phyloP scores from a whole-genome alignment of 352 stramenopile species.

The Phytophthora pisi region DNA sequence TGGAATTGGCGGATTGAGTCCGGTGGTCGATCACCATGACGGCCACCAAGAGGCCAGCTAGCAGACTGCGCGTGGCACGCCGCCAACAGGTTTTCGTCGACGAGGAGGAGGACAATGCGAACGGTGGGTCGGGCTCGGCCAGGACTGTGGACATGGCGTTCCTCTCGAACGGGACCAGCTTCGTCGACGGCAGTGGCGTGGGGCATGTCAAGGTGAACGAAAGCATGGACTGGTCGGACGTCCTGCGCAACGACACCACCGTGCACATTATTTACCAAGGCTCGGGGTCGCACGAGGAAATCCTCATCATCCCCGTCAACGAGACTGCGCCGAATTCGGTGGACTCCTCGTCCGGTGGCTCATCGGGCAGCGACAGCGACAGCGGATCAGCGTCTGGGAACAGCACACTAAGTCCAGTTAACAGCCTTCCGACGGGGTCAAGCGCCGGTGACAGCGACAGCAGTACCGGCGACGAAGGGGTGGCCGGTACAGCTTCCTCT shows the following conservation, averaged over 20 bases:
- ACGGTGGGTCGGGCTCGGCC: constrained; percentile 8
- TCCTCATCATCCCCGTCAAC: constrained; percentile 41
- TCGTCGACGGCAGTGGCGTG: constrained; percentile 29
- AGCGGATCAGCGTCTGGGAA: constrained; percentile 23
- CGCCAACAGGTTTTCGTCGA: constrained; percentile 17
- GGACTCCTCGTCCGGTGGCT: constrained; percentile 19
- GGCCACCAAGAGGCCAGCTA: background rate
- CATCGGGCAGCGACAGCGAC: constrained; percentile 10
- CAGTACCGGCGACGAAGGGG: constrained; percentile 6
- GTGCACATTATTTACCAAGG: constrained; percentile 52
- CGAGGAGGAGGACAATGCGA: constrained; percentile 3
- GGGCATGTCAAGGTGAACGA: constrained; percentile 43
- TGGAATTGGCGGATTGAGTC: constrained; percentile 10
- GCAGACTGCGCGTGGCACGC: constrained; percentile 1
- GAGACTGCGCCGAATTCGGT: constrained; percentile 14
- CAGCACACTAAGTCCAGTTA: constrained; percentile 17
- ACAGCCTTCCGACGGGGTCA: constrained; percentile 31
- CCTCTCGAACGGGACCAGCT: constrained; percentile 38
- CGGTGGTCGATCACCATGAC: constrained; percentile 23
- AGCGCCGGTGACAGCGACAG: constrained; percentile 26
- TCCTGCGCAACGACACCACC: constrained; percentile 48
- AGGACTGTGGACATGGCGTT: constrained; percentile 38
- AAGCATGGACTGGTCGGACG: constrained; percentile 38
- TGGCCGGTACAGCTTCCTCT: constrained; percentile 24
- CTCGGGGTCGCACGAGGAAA: constrained; percentile 36